Percentiles rank a stretch among this genome's conserved stretches.
Evolutionary conservation across 345 rosid species (phyloP).

Genomic region (Populus tremula): DNA sequence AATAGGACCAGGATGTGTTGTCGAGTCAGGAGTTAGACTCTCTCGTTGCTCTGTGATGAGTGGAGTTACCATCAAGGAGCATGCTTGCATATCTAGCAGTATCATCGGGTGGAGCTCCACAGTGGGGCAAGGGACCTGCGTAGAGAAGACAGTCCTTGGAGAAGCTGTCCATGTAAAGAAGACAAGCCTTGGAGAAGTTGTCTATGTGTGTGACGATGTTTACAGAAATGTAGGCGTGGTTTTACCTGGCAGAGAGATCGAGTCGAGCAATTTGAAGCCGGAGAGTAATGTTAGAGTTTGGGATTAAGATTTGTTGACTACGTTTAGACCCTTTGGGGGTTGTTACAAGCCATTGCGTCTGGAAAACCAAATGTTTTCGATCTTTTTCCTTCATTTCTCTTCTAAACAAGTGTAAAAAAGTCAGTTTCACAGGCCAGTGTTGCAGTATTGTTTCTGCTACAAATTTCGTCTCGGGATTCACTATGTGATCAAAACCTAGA

Average conservation of each 20-base stretch:
- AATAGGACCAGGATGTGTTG: slow-evolving; percentile 80
- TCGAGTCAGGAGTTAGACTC: slow-evolving; percentile 85
- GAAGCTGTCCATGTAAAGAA: slow-evolving; percentile 98
- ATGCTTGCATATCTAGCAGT: slow-evolving; percentile 82
- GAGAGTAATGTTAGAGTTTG: slow-evolving; percentile 74
- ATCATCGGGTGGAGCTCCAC: slow-evolving; percentile 96
- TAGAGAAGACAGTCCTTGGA: slow-evolving; percentile 91
- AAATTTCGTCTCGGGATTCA: too few species aligned
- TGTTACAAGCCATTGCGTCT: too few species aligned
- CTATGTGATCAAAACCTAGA: too few species aligned
- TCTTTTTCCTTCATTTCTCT: too few species aligned
- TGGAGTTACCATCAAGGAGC: slow-evolving; percentile 86
- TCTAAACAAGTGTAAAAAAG: too few species aligned
- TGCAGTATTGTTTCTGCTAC: too few species aligned
- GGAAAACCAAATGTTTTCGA: too few species aligned
- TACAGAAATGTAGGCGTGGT: slow-evolving; percentile 92
- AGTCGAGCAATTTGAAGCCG: slow-evolving; percentile 88
- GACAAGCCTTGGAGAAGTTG: slow-evolving; percentile 92
- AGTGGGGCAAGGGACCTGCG: slow-evolving; percentile 80
- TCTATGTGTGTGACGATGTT: slow-evolving; percentile 83
- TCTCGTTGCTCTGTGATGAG: slow-evolving; percentile 91
- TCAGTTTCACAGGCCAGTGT: too few species aligned
- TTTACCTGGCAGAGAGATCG: slow-evolving; percentile 87
- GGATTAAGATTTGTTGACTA: neutral
- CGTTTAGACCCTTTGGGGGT: too few species aligned